Evolutionary conservation across 352 stramenopile species (phyloP), one percentile per base, ranked within the genome.

Genomic region (Globisporangium polare): DNA sequence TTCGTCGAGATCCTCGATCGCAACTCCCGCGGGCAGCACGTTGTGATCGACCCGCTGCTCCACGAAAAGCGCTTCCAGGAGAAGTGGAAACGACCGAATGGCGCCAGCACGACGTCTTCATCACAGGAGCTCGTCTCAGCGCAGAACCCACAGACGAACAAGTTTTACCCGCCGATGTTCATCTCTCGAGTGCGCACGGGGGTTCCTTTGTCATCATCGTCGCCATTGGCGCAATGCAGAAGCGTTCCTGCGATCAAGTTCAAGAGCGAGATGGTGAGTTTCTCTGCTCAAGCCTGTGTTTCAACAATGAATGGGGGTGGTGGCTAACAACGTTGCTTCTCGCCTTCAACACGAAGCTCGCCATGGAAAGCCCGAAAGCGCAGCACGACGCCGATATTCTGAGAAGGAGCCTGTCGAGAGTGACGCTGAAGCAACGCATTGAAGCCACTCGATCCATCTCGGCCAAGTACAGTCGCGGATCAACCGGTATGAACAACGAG

Each of bases 1-100:
- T 89, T 89, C 24, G 73, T 86, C 1, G 81, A 88, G 57, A 66
- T 90, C 18, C 66, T 90, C 15, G 75, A 80, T n/a, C 77, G 75
- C 8, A 78, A 65, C n/a, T 69, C 72, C n/a, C 59, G 59, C 15
- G 71, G 73, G 6, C 81, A 90, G 49, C 69, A 83, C 31, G 56
- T 89, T 10, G 64, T 84, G 5, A 55, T 83, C 3, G 79, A 91
- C 27, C 79, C 77, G 5, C 53, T 87, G n/a, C 42, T 91, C 9
- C 64, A 78, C 8, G 79, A 91, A 2, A 54, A 61, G 26, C 59
- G 61, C n/a, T 89, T 89, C 52, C 79, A 89, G 62, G 71, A 80
- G 35, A 91, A 88, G 35, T 89, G 81, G 73, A 58, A 68, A 13
- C 69, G 65, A 41, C 54, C 65, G 22, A 73, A 64, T 52, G 20